These are phyloP conservation scores for Baorangia bicolor DNA, from an alignment of 768 basidiomycete species.

Conservation along the genomic window DNA sequence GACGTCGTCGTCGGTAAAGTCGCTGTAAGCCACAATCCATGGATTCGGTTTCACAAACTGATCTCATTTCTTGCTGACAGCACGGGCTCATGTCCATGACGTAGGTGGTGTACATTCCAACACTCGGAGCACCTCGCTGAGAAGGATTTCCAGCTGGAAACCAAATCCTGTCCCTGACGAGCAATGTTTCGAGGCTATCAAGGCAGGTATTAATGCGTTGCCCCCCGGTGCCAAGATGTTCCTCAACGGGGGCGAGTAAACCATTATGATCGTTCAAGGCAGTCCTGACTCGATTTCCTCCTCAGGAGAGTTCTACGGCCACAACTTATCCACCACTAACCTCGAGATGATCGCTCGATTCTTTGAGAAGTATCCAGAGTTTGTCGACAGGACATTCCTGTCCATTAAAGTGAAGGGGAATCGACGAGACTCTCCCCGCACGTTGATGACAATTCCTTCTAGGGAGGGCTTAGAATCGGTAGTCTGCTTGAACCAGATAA, in stretches of 20 bases:
- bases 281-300: slow-evolving; percentile 35
- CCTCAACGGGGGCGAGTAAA: too few relatives aligned
- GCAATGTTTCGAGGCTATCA: too few relatives aligned
- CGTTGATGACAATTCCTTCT: neutral
- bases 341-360: slow-evolving; percentile 50
- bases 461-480: slow-evolving; percentile 7
- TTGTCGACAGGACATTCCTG: slow-evolving; percentile 34
- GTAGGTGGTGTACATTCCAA: slow-evolving; percentile 21
- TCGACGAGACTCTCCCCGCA: too few relatives aligned
- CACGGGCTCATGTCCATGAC: slow-evolving; percentile 63
- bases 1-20: too few relatives aligned
- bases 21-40: slow-evolving; percentile 22
- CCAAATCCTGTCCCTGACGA: too few relatives aligned
- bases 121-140: neutral
- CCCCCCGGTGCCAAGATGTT: too few relatives aligned
- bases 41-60: neutral
- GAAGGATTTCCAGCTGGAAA: slow-evolving; percentile 16
- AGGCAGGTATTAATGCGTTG: too few relatives aligned
- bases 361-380: slow-evolving; percentile 41
- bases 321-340: slow-evolving; percentile 40
- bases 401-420: slow-evolving; percentile 30
- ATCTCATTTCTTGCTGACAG: slow-evolving; percentile 9
- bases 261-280: neutral
- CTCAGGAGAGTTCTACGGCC: too few relatives aligned
- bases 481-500: slow-evolving; percentile 16